Conservation (phyloP, 225 moss, liverwort and hornwort genomes). For the Polytrichum formosum region DNA sequence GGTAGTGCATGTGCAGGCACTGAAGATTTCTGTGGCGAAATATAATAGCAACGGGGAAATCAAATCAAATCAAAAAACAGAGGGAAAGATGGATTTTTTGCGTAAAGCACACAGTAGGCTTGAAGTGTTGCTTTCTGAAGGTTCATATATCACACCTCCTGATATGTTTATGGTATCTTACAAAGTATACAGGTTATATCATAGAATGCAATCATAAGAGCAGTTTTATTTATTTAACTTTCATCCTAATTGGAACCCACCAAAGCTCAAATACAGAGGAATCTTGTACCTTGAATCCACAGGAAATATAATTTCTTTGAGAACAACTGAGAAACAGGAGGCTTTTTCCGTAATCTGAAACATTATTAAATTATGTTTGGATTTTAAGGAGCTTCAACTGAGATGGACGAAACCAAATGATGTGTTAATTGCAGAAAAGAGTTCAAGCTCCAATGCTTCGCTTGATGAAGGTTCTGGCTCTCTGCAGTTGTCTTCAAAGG, state of each 20-base stretch:
- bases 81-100: conserved; percentile 59
- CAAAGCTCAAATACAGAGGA: no score
- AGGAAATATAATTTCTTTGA: no score
- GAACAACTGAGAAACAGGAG: no score
- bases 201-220: no score
- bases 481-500: conserved; percentile 37
- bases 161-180: no score
- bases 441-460: conserved; percentile 16
- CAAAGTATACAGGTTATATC: no score
- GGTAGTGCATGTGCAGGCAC: conserved; percentile 39
- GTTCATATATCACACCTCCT: conserved; percentile 25
- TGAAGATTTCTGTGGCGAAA: conserved; percentile 52
- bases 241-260: no score
- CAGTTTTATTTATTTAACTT: no score
- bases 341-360: no score
- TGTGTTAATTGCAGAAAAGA: conserved; percentile 27
- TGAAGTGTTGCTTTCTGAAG: conserved; percentile 34
- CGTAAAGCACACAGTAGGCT: conserved; percentile 39
- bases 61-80: conserved; percentile 23
- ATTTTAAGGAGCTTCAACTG: conserved; percentile 5
- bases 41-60: conserved; percentile 25
- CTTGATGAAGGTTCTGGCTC: conserved; percentile 14
- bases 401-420: neutral
- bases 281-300: no score
- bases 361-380: neutral